phyloP scores from a whole-genome alignment of 176 grass and related monocot genomes.

The Bothriochloa decipiens region DNA sequence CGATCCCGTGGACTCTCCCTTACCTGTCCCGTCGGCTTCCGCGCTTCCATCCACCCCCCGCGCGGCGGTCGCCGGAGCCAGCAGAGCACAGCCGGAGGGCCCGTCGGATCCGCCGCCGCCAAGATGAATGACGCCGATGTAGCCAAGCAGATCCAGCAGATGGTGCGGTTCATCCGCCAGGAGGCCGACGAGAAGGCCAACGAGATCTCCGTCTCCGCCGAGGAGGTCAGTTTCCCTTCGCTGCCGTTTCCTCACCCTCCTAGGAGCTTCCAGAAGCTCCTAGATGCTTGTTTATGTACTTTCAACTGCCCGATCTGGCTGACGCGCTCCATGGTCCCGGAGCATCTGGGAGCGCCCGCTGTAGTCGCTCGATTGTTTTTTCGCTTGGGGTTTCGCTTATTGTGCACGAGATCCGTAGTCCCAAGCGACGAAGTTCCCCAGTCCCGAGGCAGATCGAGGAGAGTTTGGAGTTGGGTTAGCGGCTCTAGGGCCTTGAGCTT shows the following conservation, averaged over 20 bases:
- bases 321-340: slow-evolving; percentile 18
- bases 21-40: neutral
- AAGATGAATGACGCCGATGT: slow-evolving; percentile 99
- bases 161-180: slow-evolving; percentile 99
- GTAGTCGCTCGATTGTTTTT: neutral
- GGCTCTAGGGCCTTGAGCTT: neutral
- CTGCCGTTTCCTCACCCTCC: neutral
- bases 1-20: slow-evolving; percentile 54
- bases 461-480: neutral
- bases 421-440: neutral
- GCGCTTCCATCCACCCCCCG: neutral
- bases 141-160: slow-evolving; percentile 98
- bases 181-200: slow-evolving; percentile 98
- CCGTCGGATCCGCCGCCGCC: slow-evolving; percentile 46
- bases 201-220: slow-evolving; percentile 98
- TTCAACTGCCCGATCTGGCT: slow-evolving; percentile 14
- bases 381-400: neutral
- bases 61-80: slow-evolving; percentile 42
- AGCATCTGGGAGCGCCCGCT: neutral
- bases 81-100: slow-evolving; percentile 14
- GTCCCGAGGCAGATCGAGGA: slow-evolving; percentile 22
- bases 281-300: neutral
- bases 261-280: slow-evolving; percentile 22
- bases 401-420: slow-evolving; percentile 16
- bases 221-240: slow-evolving; percentile 64